phyloP scores from a whole-genome alignment of 2,329 filamentous ascomycete species.

The Byssothecium circinans region DNA sequence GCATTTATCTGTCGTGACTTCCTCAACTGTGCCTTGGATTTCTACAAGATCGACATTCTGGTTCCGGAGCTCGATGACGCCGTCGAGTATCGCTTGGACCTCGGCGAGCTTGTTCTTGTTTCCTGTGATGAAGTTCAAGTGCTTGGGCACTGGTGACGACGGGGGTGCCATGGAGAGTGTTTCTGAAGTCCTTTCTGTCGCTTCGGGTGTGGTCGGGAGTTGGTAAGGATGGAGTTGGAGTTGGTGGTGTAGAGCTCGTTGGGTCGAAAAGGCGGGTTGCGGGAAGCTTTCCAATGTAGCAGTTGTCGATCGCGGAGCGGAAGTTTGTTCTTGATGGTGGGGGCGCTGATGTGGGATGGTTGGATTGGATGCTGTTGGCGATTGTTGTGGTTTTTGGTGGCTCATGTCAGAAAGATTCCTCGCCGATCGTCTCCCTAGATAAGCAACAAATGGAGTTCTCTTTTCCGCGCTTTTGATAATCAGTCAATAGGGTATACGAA shows the following conservation, averaged over 20 bases:
- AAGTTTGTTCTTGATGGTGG: constrained; percentile 2
- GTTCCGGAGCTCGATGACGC: constrained; percentile 70
- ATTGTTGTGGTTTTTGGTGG: neutral
- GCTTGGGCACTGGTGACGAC: constrained; percentile 39
- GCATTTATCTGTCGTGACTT: constrained; percentile 88
- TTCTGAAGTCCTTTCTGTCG: neutral
- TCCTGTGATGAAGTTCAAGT: constrained; percentile 92
- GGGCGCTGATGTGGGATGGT: neutral
- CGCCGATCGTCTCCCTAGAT: neutral
- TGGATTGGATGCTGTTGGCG: neutral
- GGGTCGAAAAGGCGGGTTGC: constrained; percentile 7
- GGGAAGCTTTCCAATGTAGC: constrained; percentile 9
- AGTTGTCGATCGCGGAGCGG: neutral
- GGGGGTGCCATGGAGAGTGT: constrained; percentile 1
- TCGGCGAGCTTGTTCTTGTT: constrained; percentile 93
- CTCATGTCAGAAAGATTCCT: neutral
- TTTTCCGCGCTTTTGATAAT: constrained; percentile 14
- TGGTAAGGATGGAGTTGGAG: constrained; percentile 14
- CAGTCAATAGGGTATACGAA: constrained; percentile 4
- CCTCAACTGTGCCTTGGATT: constrained; percentile 88
- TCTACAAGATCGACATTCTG: constrained; percentile 80
- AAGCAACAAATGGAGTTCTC: neutral
- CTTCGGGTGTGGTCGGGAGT: constrained; percentile 3
- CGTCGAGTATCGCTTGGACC: constrained; percentile 77
- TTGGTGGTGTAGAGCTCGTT: constrained; percentile 11